Conservation (phyloP, 169 alveolate species). For the Perkinsus marinus region DNA sequence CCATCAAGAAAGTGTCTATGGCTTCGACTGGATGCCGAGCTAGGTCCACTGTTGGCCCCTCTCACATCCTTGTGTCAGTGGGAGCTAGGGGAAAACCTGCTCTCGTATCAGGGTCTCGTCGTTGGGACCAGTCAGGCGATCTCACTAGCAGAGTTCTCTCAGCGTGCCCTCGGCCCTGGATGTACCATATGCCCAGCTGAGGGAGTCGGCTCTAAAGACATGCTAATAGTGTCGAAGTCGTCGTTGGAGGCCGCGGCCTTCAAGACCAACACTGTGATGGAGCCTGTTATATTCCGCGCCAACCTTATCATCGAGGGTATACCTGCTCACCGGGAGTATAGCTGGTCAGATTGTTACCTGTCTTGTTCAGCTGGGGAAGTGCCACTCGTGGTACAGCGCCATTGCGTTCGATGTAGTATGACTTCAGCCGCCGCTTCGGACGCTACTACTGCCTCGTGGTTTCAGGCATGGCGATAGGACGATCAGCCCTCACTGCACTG, state of each 20-base stretch:
- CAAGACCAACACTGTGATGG: not conserved
- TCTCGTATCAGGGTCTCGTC: not conserved
- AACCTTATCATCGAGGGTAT: not conserved
- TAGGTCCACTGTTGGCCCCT: not conserved
- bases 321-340: not conserved
- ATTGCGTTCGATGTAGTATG: not conserved
- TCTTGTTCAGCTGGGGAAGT: not conserved
- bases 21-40: not conserved
- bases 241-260: not conserved
- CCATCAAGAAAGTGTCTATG: not conserved
- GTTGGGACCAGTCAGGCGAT: not conserved
- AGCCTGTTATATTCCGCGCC: not conserved
- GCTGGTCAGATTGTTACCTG: not conserved
- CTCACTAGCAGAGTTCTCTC: not conserved
- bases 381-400: not conserved
- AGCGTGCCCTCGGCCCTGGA: not conserved
- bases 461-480: not conserved
- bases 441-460: not conserved
- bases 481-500: not conserved
- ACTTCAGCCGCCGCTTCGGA: not conserved
- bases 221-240: not conserved
- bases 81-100: not conserved
- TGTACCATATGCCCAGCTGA: not conserved
- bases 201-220: not conserved
- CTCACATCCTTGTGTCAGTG: not conserved